phyloP scores from a whole-genome alignment of 495 filamentous ascomycete genomes.

The Bathelium albidoporum region DNA sequence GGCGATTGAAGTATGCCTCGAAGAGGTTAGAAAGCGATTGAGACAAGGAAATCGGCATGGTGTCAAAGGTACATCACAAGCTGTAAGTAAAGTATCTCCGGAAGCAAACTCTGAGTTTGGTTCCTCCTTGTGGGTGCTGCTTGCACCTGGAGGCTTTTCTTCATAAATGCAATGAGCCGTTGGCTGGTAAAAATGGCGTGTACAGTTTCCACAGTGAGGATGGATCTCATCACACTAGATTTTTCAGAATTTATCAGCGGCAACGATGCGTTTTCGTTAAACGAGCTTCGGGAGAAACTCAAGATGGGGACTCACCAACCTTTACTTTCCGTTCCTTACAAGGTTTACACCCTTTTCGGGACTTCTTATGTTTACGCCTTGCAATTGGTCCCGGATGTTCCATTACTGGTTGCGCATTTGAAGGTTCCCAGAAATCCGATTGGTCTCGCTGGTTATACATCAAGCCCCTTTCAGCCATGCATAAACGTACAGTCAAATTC shows the following conservation, averaged over 20 bases:
- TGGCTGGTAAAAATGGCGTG: background rate
- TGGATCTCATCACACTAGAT: background rate
- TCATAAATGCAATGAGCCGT: background rate
- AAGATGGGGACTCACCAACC: background rate
- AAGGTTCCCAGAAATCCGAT: background rate
- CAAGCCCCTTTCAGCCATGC: background rate
- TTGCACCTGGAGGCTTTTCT: background rate
- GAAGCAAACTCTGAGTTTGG: background rate
- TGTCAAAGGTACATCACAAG: background rate
- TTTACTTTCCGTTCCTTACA: background rate
- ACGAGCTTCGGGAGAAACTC: background rate
- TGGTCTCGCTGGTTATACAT: background rate
- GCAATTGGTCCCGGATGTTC: background rate
- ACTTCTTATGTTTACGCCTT: background rate
- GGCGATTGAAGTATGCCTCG: background rate
- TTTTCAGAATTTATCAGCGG: background rate
- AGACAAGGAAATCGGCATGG: background rate
- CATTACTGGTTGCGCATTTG: background rate
- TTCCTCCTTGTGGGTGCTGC: background rate
- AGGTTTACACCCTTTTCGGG: background rate
- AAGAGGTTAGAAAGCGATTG: background rate
- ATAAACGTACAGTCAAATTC: background rate
- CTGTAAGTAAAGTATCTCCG: background rate
- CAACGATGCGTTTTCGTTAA: background rate
- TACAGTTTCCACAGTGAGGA: background rate